Evolutionary conservation across 1,284 basidiomycete genomes (phyloP), one percentile per base, ranked within the genome.

Genomic region (Taiwanofungus camphoratus): DNA sequence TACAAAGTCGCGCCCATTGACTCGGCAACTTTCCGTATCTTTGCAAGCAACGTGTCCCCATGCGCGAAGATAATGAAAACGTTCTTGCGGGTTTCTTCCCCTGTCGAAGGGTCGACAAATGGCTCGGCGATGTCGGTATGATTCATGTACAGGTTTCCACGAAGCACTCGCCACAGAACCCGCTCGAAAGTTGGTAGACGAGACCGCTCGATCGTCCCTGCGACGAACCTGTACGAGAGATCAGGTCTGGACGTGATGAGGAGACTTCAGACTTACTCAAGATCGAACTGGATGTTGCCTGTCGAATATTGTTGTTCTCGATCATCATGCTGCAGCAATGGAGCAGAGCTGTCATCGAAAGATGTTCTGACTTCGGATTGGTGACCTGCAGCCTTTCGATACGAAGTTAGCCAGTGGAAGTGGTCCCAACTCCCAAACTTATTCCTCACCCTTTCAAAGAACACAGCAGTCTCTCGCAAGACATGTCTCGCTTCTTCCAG

Each of bases 51-150:
- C 32, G 88, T 85, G 38, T 92, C 82, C 26, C 96, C 96, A 58
- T 99, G 96, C 0, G 95, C 96, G 60, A 99, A 99, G 65, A 99
- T 98, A 71, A 99, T 96, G 71, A 99, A 99, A 33, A 99, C 96
- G 55, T 98, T 94, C 77, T 99, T 99, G 70, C 86, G 81, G 6
- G 87, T 88, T 66, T 93, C 87, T 29, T 71, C 74, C 32, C 87
- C 87, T 2, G 86, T 87, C 33, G 73, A 74, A 12, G 92, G 84
- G 59, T 98, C 89, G 46, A 93, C 76, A 59, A 99, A 97, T 1
- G 92, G 88, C 57, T 95, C 89, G 33, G 80, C 78, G 57, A 99
- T 99, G 67, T 99, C 94, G 37, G 84, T 90, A 67, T 98, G 92
- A 70, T 99, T 99, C 94, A 99, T 98, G 74, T 97, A 99, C 23